Conservation (phyloP, 805 yeast species). For the Pichia membranifaciens region DNA sequence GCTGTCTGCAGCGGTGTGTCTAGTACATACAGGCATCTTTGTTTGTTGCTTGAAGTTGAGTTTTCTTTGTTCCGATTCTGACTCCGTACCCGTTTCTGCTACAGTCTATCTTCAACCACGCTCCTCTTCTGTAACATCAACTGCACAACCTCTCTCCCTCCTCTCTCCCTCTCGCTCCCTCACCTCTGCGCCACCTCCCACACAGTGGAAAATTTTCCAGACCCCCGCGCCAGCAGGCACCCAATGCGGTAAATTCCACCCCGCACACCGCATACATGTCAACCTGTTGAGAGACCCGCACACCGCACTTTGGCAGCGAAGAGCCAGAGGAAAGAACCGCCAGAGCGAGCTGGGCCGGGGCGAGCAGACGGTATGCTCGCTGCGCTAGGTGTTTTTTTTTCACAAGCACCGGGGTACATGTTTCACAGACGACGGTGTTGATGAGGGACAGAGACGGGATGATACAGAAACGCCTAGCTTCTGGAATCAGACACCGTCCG, state of each 20-base stretch:
- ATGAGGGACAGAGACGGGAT: no score
- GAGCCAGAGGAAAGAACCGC: background rate
- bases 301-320: background rate
- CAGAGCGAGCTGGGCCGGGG: background rate
- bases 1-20: no score
- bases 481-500: background rate
- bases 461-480: no score
- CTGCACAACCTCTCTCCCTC: no score
- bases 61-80: background rate
- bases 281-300: background rate
- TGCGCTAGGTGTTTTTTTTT: background rate
- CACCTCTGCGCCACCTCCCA: no score
- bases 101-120: no score
- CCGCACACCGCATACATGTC: conserved; percentile 6
- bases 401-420: no score
- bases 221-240: background rate
- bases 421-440: no score
- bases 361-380: background rate
- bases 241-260: background rate
- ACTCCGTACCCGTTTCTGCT: no score
- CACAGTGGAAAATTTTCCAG: background rate
- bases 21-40: conserved; percentile 12
- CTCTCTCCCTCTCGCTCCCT: no score
- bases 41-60: background rate
- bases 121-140: background rate